phyloP scores from a whole-genome alignment of 2,329 filamentous ascomycete species.

The Diaporthe helianthi region DNA sequence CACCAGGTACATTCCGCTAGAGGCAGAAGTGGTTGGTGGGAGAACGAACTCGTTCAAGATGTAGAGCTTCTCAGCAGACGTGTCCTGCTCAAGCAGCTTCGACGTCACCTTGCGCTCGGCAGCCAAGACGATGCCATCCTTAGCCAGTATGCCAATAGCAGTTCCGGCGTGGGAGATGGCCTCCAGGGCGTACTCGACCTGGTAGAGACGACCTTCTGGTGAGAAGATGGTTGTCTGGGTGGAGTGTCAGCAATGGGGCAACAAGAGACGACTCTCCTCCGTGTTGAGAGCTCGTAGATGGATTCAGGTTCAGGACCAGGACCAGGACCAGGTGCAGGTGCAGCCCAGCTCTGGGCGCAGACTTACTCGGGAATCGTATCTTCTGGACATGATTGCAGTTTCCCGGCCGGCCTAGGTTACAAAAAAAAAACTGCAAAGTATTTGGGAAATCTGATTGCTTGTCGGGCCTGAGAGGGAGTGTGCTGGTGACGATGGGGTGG shows the following conservation, averaged over 20 bases:
- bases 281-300: too few species aligned
- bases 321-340: too few species aligned
- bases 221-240: conserved; percentile 98
- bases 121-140: conserved; percentile 97
- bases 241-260: conserved; percentile 32
- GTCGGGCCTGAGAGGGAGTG: conserved; percentile 17
- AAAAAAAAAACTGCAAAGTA: neutral
- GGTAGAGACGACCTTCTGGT: conserved; percentile 96
- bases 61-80: conserved; percentile 99
- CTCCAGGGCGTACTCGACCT: conserved; percentile 99
- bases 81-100: conserved; percentile 98
- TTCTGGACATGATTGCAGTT: conserved; percentile 78
- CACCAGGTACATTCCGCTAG: neutral
- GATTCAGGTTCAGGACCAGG: too few species aligned
- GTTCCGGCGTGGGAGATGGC: conserved; percentile 98
- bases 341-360: conserved; percentile 39
- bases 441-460: neutral
- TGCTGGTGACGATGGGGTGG: conserved; percentile 18
- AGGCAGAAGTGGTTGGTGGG: neutral
- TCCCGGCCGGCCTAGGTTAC: conserved; percentile 26
- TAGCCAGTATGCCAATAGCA: conserved; percentile 93
- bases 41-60: conserved; percentile 89
- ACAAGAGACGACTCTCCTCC: neutral
- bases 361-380: conserved; percentile 95
- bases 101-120: conserved; percentile 99